phyloP scores from a whole-genome alignment of 805 yeast species.

The Schwanniomyces vanrijiae region DNA sequence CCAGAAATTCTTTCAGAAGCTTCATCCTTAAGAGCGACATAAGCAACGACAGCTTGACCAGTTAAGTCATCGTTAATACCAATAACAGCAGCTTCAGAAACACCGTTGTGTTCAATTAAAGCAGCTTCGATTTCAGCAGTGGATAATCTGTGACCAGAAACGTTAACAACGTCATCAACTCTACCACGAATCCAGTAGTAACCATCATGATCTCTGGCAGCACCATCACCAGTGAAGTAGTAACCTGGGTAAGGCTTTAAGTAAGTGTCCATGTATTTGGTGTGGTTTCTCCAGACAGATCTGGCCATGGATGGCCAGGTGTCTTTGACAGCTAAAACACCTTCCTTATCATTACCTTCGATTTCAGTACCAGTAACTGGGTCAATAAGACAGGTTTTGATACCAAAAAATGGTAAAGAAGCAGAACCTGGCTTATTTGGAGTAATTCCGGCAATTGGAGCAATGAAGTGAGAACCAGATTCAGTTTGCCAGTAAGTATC shows the following conservation, averaged over 20 bases:
- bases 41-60: slow-evolving; percentile 85
- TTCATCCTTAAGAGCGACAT: slow-evolving; percentile 67
- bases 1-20: slow-evolving; percentile 24
- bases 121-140: slow-evolving; percentile 89
- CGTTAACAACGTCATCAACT: slow-evolving; percentile 87
- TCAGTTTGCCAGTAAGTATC: slow-evolving; percentile 93
- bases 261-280: slow-evolving; percentile 77
- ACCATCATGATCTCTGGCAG: slow-evolving; percentile 82
- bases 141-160: slow-evolving; percentile 83
- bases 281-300: slow-evolving; percentile 76
- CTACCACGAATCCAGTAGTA: slow-evolving; percentile 84
- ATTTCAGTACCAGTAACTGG: slow-evolving; percentile 73
- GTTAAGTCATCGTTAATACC: slow-evolving; percentile 82
- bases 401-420: slow-evolving; percentile 81
- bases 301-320: slow-evolving; percentile 89
- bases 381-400: slow-evolving; percentile 70
- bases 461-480: slow-evolving; percentile 76
- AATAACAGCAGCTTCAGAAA: slow-evolving; percentile 80
- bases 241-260: slow-evolving; percentile 77
- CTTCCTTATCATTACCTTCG: slow-evolving; percentile 70
- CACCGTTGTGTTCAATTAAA: slow-evolving; percentile 65
- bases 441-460: slow-evolving; percentile 72
- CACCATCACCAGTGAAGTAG: slow-evolving; percentile 89
- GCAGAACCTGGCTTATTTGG: slow-evolving; percentile 88
- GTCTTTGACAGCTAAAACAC: slow-evolving; percentile 69